phyloP scores from a whole-genome alignment of 2,329 filamentous ascomycete species.

The Tolypocladium endophyticum region DNA sequence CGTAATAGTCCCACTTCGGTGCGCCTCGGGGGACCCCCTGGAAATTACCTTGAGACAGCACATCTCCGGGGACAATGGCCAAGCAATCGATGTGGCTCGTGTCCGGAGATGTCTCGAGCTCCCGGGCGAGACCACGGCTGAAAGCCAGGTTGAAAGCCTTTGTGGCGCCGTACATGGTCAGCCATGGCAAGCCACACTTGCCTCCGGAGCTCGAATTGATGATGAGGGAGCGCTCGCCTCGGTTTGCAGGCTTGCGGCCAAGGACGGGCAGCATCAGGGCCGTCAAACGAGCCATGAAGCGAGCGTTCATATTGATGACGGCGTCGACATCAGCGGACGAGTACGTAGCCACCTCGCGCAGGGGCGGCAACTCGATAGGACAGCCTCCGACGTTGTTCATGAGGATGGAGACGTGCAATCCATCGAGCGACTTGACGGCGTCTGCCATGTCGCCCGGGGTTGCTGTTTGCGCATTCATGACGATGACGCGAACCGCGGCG shows the following conservation, averaged over 20 bases:
- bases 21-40: slow-evolving; percentile 5
- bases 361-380: slow-evolving; percentile 13
- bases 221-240: slow-evolving; percentile 12
- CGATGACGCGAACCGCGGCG: slow-evolving; percentile 15
- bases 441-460: slow-evolving; percentile 14
- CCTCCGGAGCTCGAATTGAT: slow-evolving; percentile 17
- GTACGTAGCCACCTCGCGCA: slow-evolving; percentile 16
- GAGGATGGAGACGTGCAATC: slow-evolving; percentile 17
- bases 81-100: slow-evolving; percentile 17
- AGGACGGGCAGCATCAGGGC: slow-evolving; percentile 14
- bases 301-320: slow-evolving; percentile 20
- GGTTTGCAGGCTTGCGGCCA: slow-evolving; percentile 4
- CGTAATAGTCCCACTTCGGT: slow-evolving; percentile 6
- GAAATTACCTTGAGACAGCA: slow-evolving; percentile 13
- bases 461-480: slow-evolving; percentile 16
- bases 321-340: slow-evolving; percentile 16
- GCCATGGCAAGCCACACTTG: slow-evolving; percentile 14
- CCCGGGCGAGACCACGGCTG: slow-evolving; percentile 14
- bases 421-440: slow-evolving; percentile 7
- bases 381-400: slow-evolving; percentile 22
- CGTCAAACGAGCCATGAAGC: slow-evolving; percentile 24
- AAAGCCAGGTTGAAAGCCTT: slow-evolving; percentile 20
- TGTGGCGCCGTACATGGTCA: slow-evolving; percentile 18
- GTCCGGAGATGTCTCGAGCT: slow-evolving; percentile 11
- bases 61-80: slow-evolving; percentile 17